A percentile compares a stretch with the other conserved stretches of the same genome.
phyloP scores from a whole-genome alignment of 768 basidiomycete species.

The Paxillus ammoniavirescens region DNA sequence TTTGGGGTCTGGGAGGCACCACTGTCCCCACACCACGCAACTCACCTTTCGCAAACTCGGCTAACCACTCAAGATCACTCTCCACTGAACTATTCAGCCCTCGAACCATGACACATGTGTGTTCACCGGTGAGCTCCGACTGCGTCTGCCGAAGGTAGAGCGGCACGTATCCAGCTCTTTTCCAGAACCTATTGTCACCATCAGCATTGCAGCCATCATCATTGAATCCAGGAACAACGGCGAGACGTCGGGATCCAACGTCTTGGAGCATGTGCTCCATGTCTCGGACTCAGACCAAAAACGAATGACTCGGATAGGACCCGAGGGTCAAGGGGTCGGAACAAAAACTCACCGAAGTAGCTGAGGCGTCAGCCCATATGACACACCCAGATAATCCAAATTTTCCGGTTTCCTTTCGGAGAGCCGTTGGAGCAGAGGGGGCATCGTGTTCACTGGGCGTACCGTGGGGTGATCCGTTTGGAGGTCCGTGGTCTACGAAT shows the following conservation, averaged over 20 bases:
- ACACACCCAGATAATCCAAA: slow-evolving; percentile 94
- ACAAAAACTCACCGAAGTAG: slow-evolving; percentile 58
- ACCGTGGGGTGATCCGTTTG: slow-evolving; percentile 78
- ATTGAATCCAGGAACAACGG: background rate
- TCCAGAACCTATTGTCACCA: slow-evolving; percentile 77
- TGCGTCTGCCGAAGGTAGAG: slow-evolving; percentile 91
- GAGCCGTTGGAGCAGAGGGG: slow-evolving; percentile 87
- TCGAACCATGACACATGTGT: slow-evolving; percentile 93
- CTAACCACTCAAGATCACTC: slow-evolving; percentile 74
- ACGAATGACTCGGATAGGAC: background rate
- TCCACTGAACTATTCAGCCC: slow-evolving; percentile 69
- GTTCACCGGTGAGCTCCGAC: slow-evolving; percentile 95
- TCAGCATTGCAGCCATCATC: background rate
- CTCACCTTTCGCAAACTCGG: slow-evolving; percentile 83
- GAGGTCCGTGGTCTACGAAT: slow-evolving; percentile 47
- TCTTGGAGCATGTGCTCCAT: background rate
- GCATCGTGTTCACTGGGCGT: slow-evolving; percentile 77
- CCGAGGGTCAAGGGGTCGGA: background rate
- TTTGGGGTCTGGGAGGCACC: background rate
- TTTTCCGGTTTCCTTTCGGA: slow-evolving; percentile 87
- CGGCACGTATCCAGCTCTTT: slow-evolving; percentile 86
- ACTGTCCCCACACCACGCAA: background rate
- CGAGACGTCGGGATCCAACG: background rate
- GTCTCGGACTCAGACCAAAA: background rate
- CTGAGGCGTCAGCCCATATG: slow-evolving; percentile 88